Conservation (phyloP, 495 filamentous ascomycete genomes). For the Tuber borchii region DNA sequence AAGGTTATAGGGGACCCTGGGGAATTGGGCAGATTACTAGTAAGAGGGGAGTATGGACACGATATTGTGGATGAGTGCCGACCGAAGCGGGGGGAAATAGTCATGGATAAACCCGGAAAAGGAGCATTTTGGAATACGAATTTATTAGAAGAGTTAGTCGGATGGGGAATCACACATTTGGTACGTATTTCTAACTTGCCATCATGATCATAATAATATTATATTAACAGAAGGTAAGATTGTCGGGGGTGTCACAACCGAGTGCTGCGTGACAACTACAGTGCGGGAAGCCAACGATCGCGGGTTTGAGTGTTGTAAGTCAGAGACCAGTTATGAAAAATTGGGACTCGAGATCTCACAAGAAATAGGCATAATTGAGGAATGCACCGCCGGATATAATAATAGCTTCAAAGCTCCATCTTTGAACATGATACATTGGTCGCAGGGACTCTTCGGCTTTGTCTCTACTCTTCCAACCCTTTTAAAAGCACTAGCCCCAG, state of each 20-base stretch:
- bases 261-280: conserved; percentile 63
- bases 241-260: conserved; percentile 48
- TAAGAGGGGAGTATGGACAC: conserved; percentile 59
- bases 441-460: conserved; percentile 51
- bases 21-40: conserved; percentile 54
- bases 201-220: conserved; percentile 4
- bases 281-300: conserved; percentile 67
- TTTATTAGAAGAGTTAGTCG: conserved; percentile 55
- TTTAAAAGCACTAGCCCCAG: conserved; percentile 33
- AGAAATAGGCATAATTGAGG: conserved; percentile 44
- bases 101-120: conserved; percentile 64
- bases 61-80: conserved; percentile 58
- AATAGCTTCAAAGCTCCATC: conserved; percentile 44
- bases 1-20: conserved; percentile 54
- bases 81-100: conserved; percentile 53
- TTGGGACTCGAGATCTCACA: conserved; percentile 5
- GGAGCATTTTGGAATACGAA: conserved; percentile 61
- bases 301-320: conserved; percentile 62
- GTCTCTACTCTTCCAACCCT: conserved; percentile 44
- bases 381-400: conserved; percentile 49
- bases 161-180: conserved; percentile 60
- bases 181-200: conserved; percentile 37
- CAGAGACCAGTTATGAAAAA: neutral
- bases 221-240: conserved; percentile 8
- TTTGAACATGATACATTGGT: conserved; percentile 48